phyloP scores from a whole-genome alignment of 2,329 filamentous ascomycete genomes.

The Tolypocladium amazonense region DNA sequence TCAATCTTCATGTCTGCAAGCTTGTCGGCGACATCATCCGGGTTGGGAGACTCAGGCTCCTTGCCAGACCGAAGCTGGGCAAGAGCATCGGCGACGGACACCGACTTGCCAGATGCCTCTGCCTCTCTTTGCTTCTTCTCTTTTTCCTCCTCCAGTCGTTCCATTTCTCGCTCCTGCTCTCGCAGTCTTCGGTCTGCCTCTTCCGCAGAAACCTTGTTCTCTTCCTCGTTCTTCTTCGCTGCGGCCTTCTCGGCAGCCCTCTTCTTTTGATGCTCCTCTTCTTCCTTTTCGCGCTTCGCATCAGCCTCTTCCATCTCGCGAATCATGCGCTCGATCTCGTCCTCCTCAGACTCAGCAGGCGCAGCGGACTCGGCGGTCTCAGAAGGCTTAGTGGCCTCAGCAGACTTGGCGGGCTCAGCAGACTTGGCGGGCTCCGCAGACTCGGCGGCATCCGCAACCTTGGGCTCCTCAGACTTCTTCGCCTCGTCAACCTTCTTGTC shows the following conservation, averaged over 20 bases:
- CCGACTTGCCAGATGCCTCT: slow-evolving; percentile 37
- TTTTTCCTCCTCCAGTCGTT: slow-evolving; percentile 61
- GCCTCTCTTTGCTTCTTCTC: slow-evolving; percentile 43
- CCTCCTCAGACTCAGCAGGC: slow-evolving; percentile 33
- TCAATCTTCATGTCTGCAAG: slow-evolving; percentile 39
- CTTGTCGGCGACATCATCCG: slow-evolving; percentile 34
- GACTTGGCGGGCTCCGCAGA: slow-evolving; percentile 14
- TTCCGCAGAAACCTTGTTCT: slow-evolving; percentile 33
- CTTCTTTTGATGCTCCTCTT: slow-evolving; percentile 36
- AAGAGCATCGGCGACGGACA: slow-evolving; percentile 42
- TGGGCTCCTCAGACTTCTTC: slow-evolving; percentile 17
- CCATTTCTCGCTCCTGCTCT: slow-evolving; percentile 64
- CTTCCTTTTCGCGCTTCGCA: slow-evolving; percentile 36
- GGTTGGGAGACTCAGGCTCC: slow-evolving; percentile 24
- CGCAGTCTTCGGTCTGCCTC: slow-evolving; percentile 56
- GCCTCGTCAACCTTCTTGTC: slow-evolving; percentile 7
- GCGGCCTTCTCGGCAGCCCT: slow-evolving; percentile 31
- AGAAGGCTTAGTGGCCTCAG: slow-evolving; percentile 15
- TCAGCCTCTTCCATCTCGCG: slow-evolving; percentile 51
- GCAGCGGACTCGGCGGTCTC: slow-evolving; percentile 23
- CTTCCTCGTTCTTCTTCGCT: slow-evolving; percentile 38
- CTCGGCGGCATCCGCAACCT: slow-evolving; percentile 14
- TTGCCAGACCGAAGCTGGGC: slow-evolving; percentile 28
- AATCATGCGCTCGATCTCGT: slow-evolving; percentile 49
- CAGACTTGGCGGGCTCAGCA: slow-evolving; percentile 14